Percentiles rank a stretch among this genome's conserved stretches.
phyloP scores from a whole-genome alignment of 495 filamentous ascomycete genomes.

The Astrocystis sublimbata region DNA sequence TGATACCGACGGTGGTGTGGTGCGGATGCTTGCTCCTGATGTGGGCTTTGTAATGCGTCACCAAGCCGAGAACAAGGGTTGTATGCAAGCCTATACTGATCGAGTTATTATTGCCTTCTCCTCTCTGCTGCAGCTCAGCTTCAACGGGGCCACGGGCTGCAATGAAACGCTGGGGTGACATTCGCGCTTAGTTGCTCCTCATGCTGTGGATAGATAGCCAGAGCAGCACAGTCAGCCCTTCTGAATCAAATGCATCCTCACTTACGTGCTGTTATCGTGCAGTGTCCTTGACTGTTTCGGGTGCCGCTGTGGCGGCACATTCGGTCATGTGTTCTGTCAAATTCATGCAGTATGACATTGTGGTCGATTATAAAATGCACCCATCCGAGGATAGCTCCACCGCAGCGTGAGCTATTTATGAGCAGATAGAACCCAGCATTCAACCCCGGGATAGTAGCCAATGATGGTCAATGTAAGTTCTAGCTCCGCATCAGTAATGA shows the following conservation, averaged over 20 bases:
- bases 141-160: constrained; percentile 9
- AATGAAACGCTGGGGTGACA: constrained; percentile 16
- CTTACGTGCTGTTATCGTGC: constrained; percentile 2
- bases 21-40: constrained; percentile 1
- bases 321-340: constrained; percentile 13
- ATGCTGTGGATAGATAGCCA: not conserved
- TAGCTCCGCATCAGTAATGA: not conserved
- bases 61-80: not conserved
- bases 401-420: not conserved
- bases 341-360: constrained; percentile 12
- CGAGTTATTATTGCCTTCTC: not conserved
- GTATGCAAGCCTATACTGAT: not conserved
- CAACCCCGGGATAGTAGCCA: not conserved
- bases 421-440: not conserved
- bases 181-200: constrained; percentile 16
- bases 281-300: not conserved
- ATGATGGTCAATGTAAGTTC: constrained; percentile 1
- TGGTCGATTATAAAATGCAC: constrained; percentile 12
- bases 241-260: constrained; percentile 1
- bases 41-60: constrained; percentile 11
- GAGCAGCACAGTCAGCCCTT: constrained; percentile 1
- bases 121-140: constrained; percentile 11
- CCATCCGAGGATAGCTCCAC: not conserved
- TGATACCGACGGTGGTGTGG: not conserved
- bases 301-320: constrained; percentile 12